Base-by-base conservation (phyloP, 768 basidiomycete genomes). In the Rhizopogon vulgaris region DNA sequence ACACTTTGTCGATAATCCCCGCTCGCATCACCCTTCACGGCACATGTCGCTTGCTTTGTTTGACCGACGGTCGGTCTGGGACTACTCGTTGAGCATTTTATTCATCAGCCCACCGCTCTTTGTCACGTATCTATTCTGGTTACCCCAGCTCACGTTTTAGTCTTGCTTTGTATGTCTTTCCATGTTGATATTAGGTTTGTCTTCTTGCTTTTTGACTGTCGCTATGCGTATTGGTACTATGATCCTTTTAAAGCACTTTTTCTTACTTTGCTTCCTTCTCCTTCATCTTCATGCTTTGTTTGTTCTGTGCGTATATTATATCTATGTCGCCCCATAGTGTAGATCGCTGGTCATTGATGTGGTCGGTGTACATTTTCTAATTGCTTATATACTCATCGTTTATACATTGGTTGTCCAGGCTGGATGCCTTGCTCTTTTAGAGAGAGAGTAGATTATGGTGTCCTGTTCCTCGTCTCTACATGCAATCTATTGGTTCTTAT, bases 361-460 rank as follows among this genome's bases (percentile, higher is more conserved):
- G 63, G 55, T 56, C 52, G 40, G 52, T 48, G 54, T 52, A 24
- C 54, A 52, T 49, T 65, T 54, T 60, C 63, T 69, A 69, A 69
- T 66, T 67, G 28, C 60, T 22, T 69, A 45, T 66, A 69, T 69
- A 66, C 57, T 66, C 60, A 36, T 68, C 56, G 60, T 66, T 66
- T 66, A 68, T 69, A 64, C 56, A 53, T 43, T 14, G 43, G 8
- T 45, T 45, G n/a, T 12, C n/a, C 17, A 3, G 22, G 22, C 43
- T 45, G 28, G 43, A 18, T 30, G 43, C 17, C 28, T 45, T 15
- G 14, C 43, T 28, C 43, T 45, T 3, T 17, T 45, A 22, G 22
- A 22, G n/a, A 18, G 42, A 45, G 28, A 1, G 28, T 28, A 28
- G 28, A 28, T 28, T n/a, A n/a, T n/a, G 24, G 41, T 28, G 27